phyloP scores from a whole-genome alignment of 345 rosid species.

The Syzygium aqueum region DNA sequence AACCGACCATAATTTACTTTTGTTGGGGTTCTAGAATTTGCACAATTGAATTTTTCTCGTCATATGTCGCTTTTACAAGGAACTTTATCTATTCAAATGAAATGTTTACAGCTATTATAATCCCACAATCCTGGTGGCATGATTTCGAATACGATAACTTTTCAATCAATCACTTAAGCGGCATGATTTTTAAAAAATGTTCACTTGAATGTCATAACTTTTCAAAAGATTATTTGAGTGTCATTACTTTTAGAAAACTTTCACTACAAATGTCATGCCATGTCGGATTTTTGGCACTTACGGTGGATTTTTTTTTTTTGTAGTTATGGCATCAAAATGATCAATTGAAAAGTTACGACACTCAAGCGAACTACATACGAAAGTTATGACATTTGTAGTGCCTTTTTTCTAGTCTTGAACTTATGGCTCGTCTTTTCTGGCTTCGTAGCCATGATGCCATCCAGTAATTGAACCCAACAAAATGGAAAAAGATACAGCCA shows the following conservation, averaged over 20 bases:
- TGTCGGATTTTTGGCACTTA: neutral
- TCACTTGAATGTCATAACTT: neutral
- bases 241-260: neutral
- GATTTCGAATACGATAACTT: neutral
- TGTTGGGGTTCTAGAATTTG: neutral
- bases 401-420: neutral
- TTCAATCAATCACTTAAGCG: neutral
- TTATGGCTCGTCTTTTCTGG: neutral
- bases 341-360: neutral
- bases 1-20: neutral
- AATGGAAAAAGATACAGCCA: neutral
- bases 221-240: neutral
- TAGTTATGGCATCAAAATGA: neutral
- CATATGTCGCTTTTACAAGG: neutral
- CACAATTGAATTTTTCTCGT: neutral
- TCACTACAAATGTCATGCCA: neutral
- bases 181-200: neutral
- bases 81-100: neutral
- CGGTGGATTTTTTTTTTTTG: neutral
- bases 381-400: neutral
- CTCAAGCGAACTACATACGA: no score
- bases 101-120: neutral
- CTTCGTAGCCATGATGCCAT: accelerated
- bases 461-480: neutral
- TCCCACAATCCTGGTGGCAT: neutral